A percentile compares a stretch with the other conserved stretches of the same genome.
These are phyloP conservation scores for Alternaria solani DNA, from an alignment of 2,329 filamentous ascomycete species.

Conservation along the genomic window DNA sequence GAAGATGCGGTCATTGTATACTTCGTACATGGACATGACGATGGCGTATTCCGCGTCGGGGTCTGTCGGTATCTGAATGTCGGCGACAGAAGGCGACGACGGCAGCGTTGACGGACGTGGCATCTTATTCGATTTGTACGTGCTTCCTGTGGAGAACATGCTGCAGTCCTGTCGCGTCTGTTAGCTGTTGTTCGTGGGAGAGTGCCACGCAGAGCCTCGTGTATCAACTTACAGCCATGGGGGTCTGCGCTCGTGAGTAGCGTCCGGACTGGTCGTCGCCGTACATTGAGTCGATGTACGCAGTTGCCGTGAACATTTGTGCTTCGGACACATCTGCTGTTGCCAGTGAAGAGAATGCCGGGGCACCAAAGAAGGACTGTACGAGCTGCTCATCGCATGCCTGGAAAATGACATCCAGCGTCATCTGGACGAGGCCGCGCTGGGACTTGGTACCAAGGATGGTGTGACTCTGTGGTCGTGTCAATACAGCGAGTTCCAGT, in stretches of 20 bases:
- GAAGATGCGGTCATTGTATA: constrained; percentile 98
- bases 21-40: constrained; percentile 96
- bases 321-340: constrained; percentile 84
- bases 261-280: constrained; percentile 69
- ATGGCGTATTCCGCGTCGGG: constrained; percentile 81
- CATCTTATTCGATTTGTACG: constrained; percentile 63
- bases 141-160: constrained; percentile 65
- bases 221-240: constrained; percentile 54
- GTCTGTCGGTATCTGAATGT: constrained; percentile 72
- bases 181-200: constrained; percentile 39
- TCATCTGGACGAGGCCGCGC: constrained; percentile 88
- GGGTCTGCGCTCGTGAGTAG: constrained; percentile 56
- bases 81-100: constrained; percentile 75
- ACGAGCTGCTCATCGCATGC: constrained; percentile 78
- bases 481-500: constrained; percentile 9
- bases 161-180: constrained; percentile 60
- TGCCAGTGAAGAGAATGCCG: constrained; percentile 76
- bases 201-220: constrained; percentile 25
- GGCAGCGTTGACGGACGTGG: constrained; percentile 76
- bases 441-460: constrained; percentile 88
- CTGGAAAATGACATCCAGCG: constrained; percentile 87
- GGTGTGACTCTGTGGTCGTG: constrained; percentile 79
- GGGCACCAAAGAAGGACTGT: constrained; percentile 63
- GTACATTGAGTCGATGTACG: constrained; percentile 82
- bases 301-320: constrained; percentile 73